Evolutionary conservation across 2,329 filamentous ascomycete genomes (phyloP), one percentile per base, ranked within the genome.

Genomic region (Aspergillus spinulosporus): DNA sequence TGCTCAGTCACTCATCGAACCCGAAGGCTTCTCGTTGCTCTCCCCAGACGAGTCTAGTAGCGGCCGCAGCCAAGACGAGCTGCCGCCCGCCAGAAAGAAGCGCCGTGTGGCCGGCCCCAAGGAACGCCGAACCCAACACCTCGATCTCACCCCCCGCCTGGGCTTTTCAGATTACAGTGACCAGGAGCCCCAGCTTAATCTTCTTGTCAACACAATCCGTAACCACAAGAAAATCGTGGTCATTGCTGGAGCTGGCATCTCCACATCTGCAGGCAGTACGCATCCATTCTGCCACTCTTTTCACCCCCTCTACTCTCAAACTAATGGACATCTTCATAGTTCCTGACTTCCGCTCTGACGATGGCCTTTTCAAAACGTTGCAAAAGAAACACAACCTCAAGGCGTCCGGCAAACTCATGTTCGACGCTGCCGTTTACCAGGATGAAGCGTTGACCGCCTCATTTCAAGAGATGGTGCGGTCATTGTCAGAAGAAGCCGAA

Each of bases 201-300:
- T 86, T 54, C 79, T 99, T 31, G 77, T 92, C 44, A 84, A 86
- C 43, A 87, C 87, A 26, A 75, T 99, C 54, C 88, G 88, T 67
- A 92, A 89, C 69, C 94, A 94, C 80, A 90, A 92, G 77, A 97
- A 96, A 78, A 96, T 99, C 70, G 91, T 99, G 34, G 90, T 97
- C 50, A 89, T 99, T 72, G 94, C 93, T 46, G 94, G 94, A 57
- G 94, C 94, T 62, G 94, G 94, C 60, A 99, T 99, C 67, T 97
- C 94, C 39, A 94, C 97, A 50, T 93, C 93, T 52, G 93, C 94
- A 64, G 94, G 94, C 61, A 95, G 87, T 89, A 82, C 70, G 88
- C 84, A 65, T 68, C 64, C 45, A 9, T 59, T 53, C 49, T 46
- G 68, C 64, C 45, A 5, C 58, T 53, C 49, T 46, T 37, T 49